Base-by-base conservation (phyloP, 2,329 filamentous ascomycete genomes). In the Colletotrichum shisoi region DNA sequence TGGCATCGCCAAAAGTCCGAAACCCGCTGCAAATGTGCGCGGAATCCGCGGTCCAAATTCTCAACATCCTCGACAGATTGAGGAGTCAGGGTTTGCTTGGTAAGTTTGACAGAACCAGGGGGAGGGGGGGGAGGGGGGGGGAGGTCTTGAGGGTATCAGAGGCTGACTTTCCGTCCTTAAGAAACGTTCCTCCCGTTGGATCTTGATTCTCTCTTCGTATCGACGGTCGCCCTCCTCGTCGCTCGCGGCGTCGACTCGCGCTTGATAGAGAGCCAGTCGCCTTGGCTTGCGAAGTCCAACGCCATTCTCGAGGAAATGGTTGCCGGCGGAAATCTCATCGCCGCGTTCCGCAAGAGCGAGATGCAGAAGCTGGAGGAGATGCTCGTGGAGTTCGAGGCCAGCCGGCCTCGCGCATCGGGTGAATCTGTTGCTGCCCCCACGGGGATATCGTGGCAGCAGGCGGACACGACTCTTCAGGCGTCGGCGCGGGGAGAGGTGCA, bases 231-330 rank as follows among this genome's bases (percentile, higher is more conserved):
- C 8, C 73, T 83, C 0, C 71, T 82, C 1, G 70, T 83, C 3
- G 78, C 74, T 1, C 71, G 79, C 0, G 71, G 75, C 45, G 72
- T 82, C 12, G 78, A 81, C 37, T 66, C 73, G 0, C 70, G 71
- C 3, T 71, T 80, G 1, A 70, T 79, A 7, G 78, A 81, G 39
- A 74, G 76, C 45, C 75, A 76, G 1, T 69, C 71, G 0, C 63
- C 71, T 0, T 84, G 80, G 77, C 70, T 82, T 0, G 76, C 80
- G 1, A 81, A 79, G 46, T 78, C 80, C 0, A 79, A 80, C 34
- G 65, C 70, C 1, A 78, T 84, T 6, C 74, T 85, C 4, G 80
- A 83, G 21, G 81, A 82, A 11, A 83, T 85, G 74, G 74, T 79
- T 3, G 73, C 75, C 1, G 77, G 77, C 49, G 82, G 82, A 0